Percentiles rank a stretch among this genome's conserved stretches.
Evolutionary conservation across 768 basidiomycete species (phyloP).

Genomic region (Mycena filopes): DNA sequence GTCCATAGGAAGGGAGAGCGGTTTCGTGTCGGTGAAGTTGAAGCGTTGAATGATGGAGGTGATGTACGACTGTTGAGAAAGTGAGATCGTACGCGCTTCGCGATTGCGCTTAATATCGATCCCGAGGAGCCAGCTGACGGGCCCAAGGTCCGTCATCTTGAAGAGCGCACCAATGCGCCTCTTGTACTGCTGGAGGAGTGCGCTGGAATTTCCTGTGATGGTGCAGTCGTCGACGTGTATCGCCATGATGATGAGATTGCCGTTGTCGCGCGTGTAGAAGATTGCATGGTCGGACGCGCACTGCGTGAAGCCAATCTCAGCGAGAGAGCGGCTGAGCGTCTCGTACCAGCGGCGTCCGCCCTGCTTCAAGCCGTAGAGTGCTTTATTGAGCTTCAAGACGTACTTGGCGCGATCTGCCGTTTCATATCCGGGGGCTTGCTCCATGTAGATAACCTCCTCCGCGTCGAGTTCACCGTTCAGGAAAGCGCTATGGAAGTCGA

Average conservation of each 20-base stretch:
- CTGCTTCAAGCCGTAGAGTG: conserved; percentile 39
- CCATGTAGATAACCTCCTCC: conserved; percentile 46
- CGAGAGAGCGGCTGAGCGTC: not conserved
- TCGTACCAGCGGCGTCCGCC: conserved; percentile 34
- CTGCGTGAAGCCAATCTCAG: not conserved
- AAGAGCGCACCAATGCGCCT: conserved; percentile 7
- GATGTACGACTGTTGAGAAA: conserved; percentile 40
- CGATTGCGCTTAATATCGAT: too few species aligned
- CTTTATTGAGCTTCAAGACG: conserved; percentile 33
- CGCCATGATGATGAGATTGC: conserved; percentile 13
- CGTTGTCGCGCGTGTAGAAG: conserved; percentile 2
- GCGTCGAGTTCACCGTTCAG: conserved; percentile 36
- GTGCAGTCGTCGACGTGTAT: conserved; percentile 33
- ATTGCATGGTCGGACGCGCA: not conserved
- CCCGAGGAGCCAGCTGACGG: conserved; percentile 39
- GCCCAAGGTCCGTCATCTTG: conserved; percentile 6
- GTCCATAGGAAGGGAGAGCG: not conserved
- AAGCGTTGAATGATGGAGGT: conserved; percentile 31
- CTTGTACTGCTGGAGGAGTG: conserved; percentile 14
- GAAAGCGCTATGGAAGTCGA: conserved; percentile 34
- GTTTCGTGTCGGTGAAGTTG: conserved; percentile 16
- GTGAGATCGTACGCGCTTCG: conserved; percentile 35
- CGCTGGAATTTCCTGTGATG: conserved; percentile 11
- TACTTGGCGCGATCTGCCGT: conserved; percentile 2
- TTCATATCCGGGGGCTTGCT: conserved; percentile 38